phyloP scores from a whole-genome alignment of 768 basidiomycete genomes.

The Pholiota conissans region DNA sequence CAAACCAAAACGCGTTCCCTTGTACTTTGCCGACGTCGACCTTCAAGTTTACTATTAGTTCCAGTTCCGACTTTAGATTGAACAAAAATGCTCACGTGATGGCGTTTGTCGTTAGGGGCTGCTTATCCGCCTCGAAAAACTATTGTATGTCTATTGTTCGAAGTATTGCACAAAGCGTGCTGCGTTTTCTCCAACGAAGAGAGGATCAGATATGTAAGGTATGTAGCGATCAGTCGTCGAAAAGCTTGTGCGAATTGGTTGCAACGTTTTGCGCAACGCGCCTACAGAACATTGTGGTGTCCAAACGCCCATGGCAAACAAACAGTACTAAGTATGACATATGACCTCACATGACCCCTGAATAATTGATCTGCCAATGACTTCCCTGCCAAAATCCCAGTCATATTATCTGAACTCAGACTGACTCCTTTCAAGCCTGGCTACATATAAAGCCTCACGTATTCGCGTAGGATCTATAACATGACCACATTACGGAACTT shows the following conservation, averaged over 20 bases:
- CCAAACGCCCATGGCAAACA: no score
- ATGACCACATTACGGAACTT: constrained; percentile 63
- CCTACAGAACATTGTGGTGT: not conserved
- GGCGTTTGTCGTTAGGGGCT: constrained; percentile 2
- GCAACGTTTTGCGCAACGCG: not conserved
- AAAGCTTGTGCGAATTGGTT: not conserved
- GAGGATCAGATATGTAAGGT: no score
- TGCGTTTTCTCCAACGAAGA: no score
- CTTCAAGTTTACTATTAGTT: no score
- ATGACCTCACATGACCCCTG: constrained; percentile 24
- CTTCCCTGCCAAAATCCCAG: not conserved
- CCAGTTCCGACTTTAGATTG: constrained; percentile 1
- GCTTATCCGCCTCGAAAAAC: no score
- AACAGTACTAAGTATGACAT: no score
- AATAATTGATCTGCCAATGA: constrained; percentile 1
- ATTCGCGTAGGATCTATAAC: constrained; percentile 6
- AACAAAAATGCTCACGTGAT: not conserved
- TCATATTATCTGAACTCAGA: not conserved
- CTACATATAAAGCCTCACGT: not conserved
- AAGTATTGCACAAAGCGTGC: not conserved
- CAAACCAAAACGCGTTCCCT: constrained; percentile 8
- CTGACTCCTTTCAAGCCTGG: constrained; percentile 1
- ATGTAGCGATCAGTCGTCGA: no score
- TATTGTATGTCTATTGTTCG: not conserved
- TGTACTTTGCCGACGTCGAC: constrained; percentile 15